Evolutionary conservation across 345 rosid species (phyloP).

Genomic region (Rhodamnia argentea): DNA sequence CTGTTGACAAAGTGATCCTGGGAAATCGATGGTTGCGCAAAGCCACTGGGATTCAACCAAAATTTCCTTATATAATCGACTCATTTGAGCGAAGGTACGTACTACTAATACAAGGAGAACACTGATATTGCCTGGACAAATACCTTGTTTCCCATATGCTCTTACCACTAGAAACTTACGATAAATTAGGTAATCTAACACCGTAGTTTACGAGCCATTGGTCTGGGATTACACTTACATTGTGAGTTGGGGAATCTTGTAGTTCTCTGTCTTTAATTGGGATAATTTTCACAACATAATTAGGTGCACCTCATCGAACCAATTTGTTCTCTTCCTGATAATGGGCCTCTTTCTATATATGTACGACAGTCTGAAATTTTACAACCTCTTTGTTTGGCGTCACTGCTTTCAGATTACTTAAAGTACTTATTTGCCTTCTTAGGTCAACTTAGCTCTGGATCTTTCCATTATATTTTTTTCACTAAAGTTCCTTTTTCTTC

Average conservation of each 20-base stretch:
- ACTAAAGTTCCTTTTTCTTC: neutral
- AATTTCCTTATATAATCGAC: slow-evolving; percentile 83
- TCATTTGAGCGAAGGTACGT: slow-evolving; percentile 85
- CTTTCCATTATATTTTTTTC: neutral
- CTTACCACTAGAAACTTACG: neutral
- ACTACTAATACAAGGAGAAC: neutral
- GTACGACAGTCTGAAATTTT: neutral
- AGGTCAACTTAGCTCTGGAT: neutral
- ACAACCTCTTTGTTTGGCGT: neutral
- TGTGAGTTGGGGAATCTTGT: neutral
- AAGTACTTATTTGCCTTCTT: neutral
- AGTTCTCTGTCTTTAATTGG: neutral
- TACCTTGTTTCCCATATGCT: neutral
- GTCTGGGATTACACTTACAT: neutral
- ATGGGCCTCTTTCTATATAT: neutral
- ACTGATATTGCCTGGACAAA: neutral
- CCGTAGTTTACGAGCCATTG: neutral
- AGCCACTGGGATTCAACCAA: slow-evolving; percentile 89
- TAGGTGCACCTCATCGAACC: neutral
- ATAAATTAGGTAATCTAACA: neutral
- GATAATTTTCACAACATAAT: neutral
- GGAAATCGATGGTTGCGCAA: slow-evolving; percentile 94
- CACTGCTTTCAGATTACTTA: neutral
- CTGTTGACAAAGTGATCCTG: slow-evolving; percentile 68
- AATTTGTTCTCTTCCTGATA: neutral